Percentiles rank a stretch among this genome's conserved stretches.
Evolutionary conservation across 2,329 filamentous ascomycete genomes (phyloP).

Genomic region (Lecanicillium sp.): DNA sequence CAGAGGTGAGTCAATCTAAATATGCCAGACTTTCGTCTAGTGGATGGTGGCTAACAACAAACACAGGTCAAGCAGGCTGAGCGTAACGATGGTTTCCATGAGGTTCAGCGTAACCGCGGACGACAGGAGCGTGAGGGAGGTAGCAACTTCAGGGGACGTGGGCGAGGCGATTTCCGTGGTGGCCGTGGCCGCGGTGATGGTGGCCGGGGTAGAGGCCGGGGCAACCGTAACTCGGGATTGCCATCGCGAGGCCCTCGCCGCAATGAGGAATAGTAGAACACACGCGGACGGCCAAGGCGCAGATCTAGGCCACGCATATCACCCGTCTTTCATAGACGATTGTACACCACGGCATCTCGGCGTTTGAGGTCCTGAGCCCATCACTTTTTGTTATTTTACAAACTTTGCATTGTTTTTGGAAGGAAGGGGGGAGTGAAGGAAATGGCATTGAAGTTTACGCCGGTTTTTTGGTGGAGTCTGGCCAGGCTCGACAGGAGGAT

Average conservation of each 20-base stretch:
- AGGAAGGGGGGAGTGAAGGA: not conserved
- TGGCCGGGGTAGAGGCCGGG: slow-evolving; percentile 33
- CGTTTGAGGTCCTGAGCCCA: slow-evolving; percentile 19
- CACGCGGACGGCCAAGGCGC: slow-evolving; percentile 17
- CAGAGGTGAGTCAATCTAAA: slow-evolving; percentile 29
- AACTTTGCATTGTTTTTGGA: slow-evolving; percentile 3
- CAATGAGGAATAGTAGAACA: slow-evolving; percentile 27
- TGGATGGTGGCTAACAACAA: slow-evolving; percentile 9
- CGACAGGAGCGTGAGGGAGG: slow-evolving; percentile 45
- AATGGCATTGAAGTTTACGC: too few relatives aligned
- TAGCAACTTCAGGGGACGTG: slow-evolving; percentile 29
- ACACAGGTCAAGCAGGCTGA: slow-evolving; percentile 21
- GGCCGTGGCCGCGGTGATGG: slow-evolving; percentile 43
- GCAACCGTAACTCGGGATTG: slow-evolving; percentile 25
- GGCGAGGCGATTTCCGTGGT: slow-evolving; percentile 42
- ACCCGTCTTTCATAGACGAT: slow-evolving; percentile 22
- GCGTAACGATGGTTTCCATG: slow-evolving; percentile 61
- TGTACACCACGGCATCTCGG: slow-evolving; percentile 33
- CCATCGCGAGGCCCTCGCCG: slow-evolving; percentile 28
- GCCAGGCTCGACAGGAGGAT: too few relatives aligned
- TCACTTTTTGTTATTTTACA: slow-evolving; percentile 3
- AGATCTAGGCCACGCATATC: slow-evolving; percentile 19
- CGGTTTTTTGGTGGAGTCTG: too few relatives aligned
- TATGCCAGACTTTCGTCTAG: not conserved
- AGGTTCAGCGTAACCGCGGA: slow-evolving; percentile 55